phyloP scores from a whole-genome alignment of 441 rosid species.

The Aquilaria agallochum region DNA sequence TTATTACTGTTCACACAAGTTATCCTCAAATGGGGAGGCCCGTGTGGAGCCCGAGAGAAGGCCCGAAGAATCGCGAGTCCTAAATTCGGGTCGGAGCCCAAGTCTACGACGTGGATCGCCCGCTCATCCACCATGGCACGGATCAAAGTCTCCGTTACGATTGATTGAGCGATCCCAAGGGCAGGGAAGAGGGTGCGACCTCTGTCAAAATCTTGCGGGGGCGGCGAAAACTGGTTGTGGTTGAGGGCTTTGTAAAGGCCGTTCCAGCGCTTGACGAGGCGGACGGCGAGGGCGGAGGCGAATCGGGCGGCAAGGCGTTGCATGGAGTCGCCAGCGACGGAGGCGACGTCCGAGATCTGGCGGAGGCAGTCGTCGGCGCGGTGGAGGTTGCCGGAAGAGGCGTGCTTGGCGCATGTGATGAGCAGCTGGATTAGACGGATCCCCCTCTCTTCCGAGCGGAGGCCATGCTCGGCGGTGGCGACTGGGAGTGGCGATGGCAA shows the following conservation, averaged over 20 bases:
- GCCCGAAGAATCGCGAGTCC: conserved; percentile 35
- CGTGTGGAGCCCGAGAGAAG: conserved; percentile 21
- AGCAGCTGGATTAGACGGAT: conserved; percentile 48
- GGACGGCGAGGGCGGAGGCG: conserved; percentile 40
- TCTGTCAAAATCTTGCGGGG: background rate
- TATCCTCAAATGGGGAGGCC: conserved; percentile 36
- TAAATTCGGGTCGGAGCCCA: conserved; percentile 38
- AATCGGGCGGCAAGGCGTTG: conserved; percentile 42
- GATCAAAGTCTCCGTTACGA: conserved; percentile 20
- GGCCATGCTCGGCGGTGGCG: background rate
- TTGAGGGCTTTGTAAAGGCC: conserved; percentile 38
- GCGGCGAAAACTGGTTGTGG: conserved; percentile 3
- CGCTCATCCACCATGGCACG: conserved; percentile 25
- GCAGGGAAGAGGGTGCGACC: conserved; percentile 26
- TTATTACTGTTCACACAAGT: conserved; percentile 24
- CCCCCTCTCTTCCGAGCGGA: conserved; percentile 32
- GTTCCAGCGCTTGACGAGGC: conserved; percentile 45
- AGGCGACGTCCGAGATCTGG: conserved; percentile 36
- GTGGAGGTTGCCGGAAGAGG: conserved; percentile 44
- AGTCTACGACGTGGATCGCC: conserved; percentile 39
- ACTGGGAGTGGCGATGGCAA: conserved; percentile 15
- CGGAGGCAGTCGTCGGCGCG: conserved; percentile 34
- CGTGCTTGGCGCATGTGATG: conserved; percentile 36
- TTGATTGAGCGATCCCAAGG: conserved; percentile 26
- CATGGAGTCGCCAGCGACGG: conserved; percentile 42